Base-by-base conservation (phyloP, 306 rosid species). In the Rosa persica region DNA sequence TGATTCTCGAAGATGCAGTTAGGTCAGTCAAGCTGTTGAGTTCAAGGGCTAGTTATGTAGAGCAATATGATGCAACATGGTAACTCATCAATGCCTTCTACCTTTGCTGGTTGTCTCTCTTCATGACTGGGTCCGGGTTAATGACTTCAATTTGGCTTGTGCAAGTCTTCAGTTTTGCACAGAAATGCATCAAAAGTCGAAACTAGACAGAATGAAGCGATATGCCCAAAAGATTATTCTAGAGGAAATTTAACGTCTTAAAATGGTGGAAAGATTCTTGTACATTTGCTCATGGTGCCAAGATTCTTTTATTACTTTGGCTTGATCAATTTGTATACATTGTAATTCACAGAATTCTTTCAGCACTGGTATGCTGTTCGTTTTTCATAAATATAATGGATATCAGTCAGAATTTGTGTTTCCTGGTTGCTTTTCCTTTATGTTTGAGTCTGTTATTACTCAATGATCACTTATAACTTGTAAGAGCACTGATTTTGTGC, bases 11-110 rank as follows among this genome's bases (percentile, higher is more conserved):
- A 51, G 65, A 54, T 49, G 16, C 20, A n/a, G 82, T 46, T 46
- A 12, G 58, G 48, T 73, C 38, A 66, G 74, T 46, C 38, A 27
- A 25, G 23, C 80, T 81, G 42, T 47, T 8, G 30, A 76, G 67
- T 23, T 34, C n/a, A 43, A 43, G 22, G 23, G 52, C 22, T n/a
- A 22, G 38, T 27, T 13, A 0, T 3, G 7, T 57, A 20, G 52
- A 47, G 76, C 30, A 58, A 58, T 70, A 48, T 39, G 73, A 22
- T 23, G 2, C 60, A n/a, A 25, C 40, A 55, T 11, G 38, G 38
- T 25, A 49, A 27, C 66, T 68, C n/a, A 36, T 58, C 22, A 34
- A 16, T 11, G 42, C 69, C 43, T 12, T 6, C 17, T 65, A n/a
- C 62, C 43, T 58, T 36, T 43, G 44, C 13, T 44, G 34, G 34